Conservation (phyloP, 2,329 filamentous ascomycete species). For the Aureobasidium vineae region DNA sequence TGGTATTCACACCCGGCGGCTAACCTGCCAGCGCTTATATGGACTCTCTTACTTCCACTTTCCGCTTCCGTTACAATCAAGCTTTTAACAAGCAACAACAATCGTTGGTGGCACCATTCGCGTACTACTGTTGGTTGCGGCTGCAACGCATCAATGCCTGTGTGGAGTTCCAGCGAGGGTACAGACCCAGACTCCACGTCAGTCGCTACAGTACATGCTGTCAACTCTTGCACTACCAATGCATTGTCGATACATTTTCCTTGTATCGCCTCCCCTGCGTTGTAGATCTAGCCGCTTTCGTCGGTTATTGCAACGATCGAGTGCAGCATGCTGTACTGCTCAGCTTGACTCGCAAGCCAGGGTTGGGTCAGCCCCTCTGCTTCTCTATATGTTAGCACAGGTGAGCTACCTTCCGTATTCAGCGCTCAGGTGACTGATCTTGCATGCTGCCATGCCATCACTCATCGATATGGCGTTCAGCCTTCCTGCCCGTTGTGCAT, state of each 20-base stretch:
- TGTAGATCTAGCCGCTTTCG: not conserved
- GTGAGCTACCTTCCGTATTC: not conserved
- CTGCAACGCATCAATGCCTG: not conserved
- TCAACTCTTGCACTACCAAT: not conserved
- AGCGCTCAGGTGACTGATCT: conserved; percentile 9
- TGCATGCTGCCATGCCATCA: conserved; percentile 13
- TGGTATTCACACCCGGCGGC: not conserved
- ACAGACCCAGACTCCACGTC: not conserved
- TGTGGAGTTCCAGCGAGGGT: not conserved
- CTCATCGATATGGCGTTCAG: not conserved
- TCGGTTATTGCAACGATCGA: not conserved
- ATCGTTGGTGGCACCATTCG: conserved; percentile 6
- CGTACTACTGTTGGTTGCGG: not conserved
- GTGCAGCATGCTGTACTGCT: not conserved
- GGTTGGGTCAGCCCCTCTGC: not conserved
- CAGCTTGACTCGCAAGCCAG: not conserved
- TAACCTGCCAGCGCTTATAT: conserved; percentile 13
- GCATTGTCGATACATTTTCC: not conserved
- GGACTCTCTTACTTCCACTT: not conserved
- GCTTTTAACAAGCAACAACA: not conserved
- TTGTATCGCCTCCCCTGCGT: not conserved
- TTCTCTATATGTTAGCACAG: not conserved
- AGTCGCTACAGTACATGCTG: not conserved
- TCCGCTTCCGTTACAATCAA: not conserved
- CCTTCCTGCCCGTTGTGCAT: not conserved